Conservation (phyloP, 2,329 filamentous ascomycete species). For the Fusarium continuum region DNA sequence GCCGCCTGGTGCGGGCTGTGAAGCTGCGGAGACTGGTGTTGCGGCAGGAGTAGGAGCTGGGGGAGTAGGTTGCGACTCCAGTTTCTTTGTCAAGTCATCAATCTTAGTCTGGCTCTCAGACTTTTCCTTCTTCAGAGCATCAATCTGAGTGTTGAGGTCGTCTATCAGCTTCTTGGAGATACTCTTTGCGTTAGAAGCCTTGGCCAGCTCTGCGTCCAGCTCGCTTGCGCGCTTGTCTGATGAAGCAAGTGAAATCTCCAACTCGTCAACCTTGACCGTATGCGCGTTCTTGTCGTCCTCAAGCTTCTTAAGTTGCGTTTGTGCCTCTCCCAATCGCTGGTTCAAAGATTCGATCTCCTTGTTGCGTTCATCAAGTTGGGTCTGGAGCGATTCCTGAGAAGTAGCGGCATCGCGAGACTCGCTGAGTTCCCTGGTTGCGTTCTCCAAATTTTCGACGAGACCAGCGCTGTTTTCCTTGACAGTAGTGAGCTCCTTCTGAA, state of each 20-base stretch:
- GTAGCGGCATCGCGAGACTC: slow-evolving; percentile 54
- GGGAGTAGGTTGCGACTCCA: slow-evolving; percentile 45
- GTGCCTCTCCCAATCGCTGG: slow-evolving; percentile 56
- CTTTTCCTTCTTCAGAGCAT: slow-evolving; percentile 48
- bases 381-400: slow-evolving; percentile 57
- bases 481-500: slow-evolving; percentile 76
- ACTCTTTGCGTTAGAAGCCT: slow-evolving; percentile 51
- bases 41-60: slow-evolving; percentile 26
- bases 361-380: slow-evolving; percentile 59
- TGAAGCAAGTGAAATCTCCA: slow-evolving; percentile 49
- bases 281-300: slow-evolving; percentile 50
- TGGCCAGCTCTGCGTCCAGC: slow-evolving; percentile 54
- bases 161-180: slow-evolving; percentile 55
- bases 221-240: slow-evolving; percentile 49
- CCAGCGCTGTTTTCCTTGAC: slow-evolving; percentile 75
- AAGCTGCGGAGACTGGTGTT: slow-evolving; percentile 37
- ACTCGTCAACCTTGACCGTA: slow-evolving; percentile 48
- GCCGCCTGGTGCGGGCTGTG: slow-evolving; percentile 41
- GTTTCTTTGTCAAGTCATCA: slow-evolving; percentile 55
- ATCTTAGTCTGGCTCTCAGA: slow-evolving; percentile 47
- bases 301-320: slow-evolving; percentile 56
- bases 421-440: slow-evolving; percentile 70
- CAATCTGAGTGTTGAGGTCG: slow-evolving; percentile 51
- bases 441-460: slow-evolving; percentile 74
- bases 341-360: slow-evolving; percentile 61